phyloP scores from a whole-genome alignment of 1,284 basidiomycete species.

The Stygiomarasmius scandens region DNA sequence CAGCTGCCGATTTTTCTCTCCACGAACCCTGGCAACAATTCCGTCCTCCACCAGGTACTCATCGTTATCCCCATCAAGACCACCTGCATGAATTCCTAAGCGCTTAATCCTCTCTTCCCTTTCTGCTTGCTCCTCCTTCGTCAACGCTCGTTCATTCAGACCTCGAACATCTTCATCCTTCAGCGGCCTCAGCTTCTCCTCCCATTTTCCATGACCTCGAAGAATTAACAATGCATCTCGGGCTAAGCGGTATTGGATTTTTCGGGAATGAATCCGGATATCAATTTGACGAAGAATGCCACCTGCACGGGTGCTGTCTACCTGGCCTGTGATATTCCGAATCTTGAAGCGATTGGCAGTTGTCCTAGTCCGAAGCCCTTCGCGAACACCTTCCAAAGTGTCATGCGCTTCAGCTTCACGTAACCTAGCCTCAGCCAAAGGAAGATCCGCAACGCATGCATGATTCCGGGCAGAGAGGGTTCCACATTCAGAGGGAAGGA shows the following conservation, averaged over 20 bases:
- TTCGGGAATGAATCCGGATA: not conserved
- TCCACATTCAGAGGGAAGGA: not conserved
- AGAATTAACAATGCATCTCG: conserved; percentile 4
- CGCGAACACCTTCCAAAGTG: not conserved
- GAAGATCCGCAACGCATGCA: not conserved
- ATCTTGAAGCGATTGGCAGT: conserved; percentile 3
- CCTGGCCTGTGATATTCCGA: conserved; percentile 2
- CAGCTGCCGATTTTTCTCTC: not conserved
- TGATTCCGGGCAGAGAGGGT: not conserved
- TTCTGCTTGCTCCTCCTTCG: conserved; percentile 8
- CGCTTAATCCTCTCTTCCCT: not conserved
- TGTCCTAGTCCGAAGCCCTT: not conserved
- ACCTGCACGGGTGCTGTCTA: not conserved
- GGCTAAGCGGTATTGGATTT: conserved; percentile 2
- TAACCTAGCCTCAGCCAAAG: not conserved
- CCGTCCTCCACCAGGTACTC: not conserved
- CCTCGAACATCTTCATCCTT: conserved; percentile 13
- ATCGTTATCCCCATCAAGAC: not conserved
- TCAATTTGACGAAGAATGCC: conserved; percentile 8
- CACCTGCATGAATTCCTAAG: not conserved
- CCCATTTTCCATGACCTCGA: conserved; percentile 13
- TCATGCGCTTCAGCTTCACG: not conserved
- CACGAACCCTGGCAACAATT: not conserved
- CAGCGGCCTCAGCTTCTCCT: not conserved
- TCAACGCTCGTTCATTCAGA: conserved; percentile 12